A percentile compares a stretch with the other conserved stretches of the same genome.
These are phyloP conservation scores for Trichoderma koningiopsis DNA, from an alignment of 2,329 filamentous ascomycete genomes.

Conservation along the genomic window DNA sequence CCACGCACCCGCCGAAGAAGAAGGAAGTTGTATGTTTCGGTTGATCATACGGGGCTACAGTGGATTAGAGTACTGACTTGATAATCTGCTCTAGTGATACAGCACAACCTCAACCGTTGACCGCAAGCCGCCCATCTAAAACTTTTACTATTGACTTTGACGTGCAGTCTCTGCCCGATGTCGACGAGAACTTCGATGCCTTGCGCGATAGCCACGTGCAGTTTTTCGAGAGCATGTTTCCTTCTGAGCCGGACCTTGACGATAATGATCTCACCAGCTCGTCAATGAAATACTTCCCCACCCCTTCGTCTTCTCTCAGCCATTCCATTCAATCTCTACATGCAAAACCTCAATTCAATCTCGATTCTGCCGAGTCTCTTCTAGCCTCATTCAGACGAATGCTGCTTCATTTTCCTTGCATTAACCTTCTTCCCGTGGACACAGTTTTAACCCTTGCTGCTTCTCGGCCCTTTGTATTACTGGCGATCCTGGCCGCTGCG, in stretches of 20 bases:
- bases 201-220: slow-evolving; percentile 48
- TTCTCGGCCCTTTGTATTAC: slow-evolving; percentile 54
- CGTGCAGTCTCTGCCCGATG: slow-evolving; percentile 43
- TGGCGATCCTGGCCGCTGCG: slow-evolving; percentile 56
- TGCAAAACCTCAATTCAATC: slow-evolving; percentile 56
- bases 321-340: slow-evolving; percentile 44
- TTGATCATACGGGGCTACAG: neutral
- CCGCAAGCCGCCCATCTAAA: slow-evolving; percentile 45
- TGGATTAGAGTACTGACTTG: neutral
- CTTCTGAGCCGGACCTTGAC: slow-evolving; percentile 33
- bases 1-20: slow-evolving; percentile 28
- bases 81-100: slow-evolving; percentile 17
- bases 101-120: slow-evolving; percentile 26
- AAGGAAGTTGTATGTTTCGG: slow-evolving; percentile 36
- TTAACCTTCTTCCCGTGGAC: slow-evolving; percentile 44
- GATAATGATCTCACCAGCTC: neutral
- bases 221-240: slow-evolving; percentile 46
- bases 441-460: slow-evolving; percentile 49
- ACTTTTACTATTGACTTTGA: slow-evolving; percentile 58
- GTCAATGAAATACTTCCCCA: slow-evolving; percentile 31
- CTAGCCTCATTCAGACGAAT: slow-evolving; percentile 49
- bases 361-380: slow-evolving; percentile 53
- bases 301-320: slow-evolving; percentile 36
- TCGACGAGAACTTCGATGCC: slow-evolving; percentile 44
- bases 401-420: slow-evolving; percentile 48